These are phyloP conservation scores for Rhodamnia argentea DNA, from an alignment of 345 rosid genomes.

Conservation along the genomic window DNA sequence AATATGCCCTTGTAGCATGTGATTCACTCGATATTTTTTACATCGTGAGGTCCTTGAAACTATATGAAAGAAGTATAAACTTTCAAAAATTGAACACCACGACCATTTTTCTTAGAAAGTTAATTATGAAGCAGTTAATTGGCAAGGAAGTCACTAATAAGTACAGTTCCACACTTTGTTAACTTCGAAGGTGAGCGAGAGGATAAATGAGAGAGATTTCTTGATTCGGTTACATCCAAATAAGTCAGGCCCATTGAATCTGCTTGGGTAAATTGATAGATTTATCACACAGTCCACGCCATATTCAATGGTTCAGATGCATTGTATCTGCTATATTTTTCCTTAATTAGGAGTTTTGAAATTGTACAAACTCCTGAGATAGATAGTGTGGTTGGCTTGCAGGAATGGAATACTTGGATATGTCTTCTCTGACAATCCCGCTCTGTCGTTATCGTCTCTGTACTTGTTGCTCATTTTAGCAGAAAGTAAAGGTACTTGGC, in stretches of 20 bases:
- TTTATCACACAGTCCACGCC: not conserved
- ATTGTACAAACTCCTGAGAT: not conserved
- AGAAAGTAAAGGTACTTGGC: constrained; percentile 42
- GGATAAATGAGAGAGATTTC: not conserved
- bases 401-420: constrained; percentile 34
- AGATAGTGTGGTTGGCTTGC: constrained; percentile 6
- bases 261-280: not conserved
- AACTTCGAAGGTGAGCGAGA: not conserved
- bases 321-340: not conserved
- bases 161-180: not conserved
- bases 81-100: not conserved
- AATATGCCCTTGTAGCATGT: not conserved
- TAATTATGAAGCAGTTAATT: not conserved
- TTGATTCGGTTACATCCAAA: not conserved
- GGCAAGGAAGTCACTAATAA: not conserved
- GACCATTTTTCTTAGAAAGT: not conserved
- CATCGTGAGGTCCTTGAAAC: not conserved
- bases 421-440: constrained; percentile 35
- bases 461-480: constrained; percentile 36
- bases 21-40: not conserved
- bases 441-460: constrained; percentile 31
- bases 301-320: not conserved
- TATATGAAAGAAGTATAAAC: not conserved
- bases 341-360: not conserved
- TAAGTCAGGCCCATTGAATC: not conserved